Evolutionary conservation across 1,284 basidiomycete species (phyloP).

Genomic region (Inonotus obliquus): DNA sequence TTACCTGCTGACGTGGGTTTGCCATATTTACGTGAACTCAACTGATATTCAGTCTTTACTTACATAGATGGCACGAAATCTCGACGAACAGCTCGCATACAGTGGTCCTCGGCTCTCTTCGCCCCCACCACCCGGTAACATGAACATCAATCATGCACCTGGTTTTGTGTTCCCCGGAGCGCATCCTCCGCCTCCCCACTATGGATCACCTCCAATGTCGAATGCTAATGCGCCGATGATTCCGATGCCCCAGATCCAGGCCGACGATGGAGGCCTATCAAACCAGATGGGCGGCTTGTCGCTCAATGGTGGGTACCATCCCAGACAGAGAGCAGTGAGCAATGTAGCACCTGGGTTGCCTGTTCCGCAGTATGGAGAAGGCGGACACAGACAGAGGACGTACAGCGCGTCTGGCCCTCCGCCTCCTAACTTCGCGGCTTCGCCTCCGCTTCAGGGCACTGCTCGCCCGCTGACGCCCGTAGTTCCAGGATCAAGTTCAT

Average conservation of each 20-base stretch:
- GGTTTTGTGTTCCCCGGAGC: constrained; percentile 21
- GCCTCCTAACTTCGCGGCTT: background rate
- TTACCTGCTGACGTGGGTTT: constrained; percentile 57
- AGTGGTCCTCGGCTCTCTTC: constrained; percentile 12
- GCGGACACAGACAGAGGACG: background rate
- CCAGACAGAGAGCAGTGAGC: constrained; percentile 1
- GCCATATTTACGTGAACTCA: background rate
- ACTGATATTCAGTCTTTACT: constrained; percentile 17
- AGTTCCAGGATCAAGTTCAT: constrained; percentile 24
- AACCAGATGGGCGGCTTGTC: constrained; percentile 6
- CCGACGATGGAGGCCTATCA: constrained; percentile 23
- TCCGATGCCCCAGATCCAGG: constrained; percentile 21
- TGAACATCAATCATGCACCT: constrained; percentile 22
- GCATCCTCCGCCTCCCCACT: constrained; percentile 21
- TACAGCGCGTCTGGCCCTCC: constrained; percentile 1
- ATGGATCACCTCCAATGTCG: constrained; percentile 22
- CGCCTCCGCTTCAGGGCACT: background rate
- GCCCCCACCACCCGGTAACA: constrained; percentile 16
- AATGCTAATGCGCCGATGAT: constrained; percentile 21
- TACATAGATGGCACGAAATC: constrained; percentile 57
- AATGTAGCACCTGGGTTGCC: background rate
- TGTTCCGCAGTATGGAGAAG: background rate
- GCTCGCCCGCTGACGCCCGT: constrained; percentile 24
- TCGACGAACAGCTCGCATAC: constrained; percentile 42
- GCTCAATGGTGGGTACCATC: background rate